Percentiles rank a stretch among this genome's conserved stretches.
Evolutionary conservation across 305 asterid genomes (phyloP).

Genomic region (Fraxinus platypoda): DNA sequence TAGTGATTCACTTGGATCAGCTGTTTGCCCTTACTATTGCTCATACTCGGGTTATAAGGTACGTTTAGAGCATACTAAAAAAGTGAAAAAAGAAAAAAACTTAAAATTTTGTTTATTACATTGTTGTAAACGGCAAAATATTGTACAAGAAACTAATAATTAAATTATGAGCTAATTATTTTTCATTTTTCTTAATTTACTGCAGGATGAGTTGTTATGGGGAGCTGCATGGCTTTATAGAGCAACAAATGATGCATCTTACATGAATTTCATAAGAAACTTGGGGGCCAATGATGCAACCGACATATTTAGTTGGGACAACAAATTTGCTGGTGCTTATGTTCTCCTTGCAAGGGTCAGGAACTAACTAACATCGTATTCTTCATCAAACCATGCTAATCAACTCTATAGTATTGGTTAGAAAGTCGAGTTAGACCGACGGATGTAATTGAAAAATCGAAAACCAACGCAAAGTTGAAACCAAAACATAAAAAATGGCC

Average conservation of each 20-base stretch:
- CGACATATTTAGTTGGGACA: slow-evolving; percentile 87
- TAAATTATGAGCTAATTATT: background rate
- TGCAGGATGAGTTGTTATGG: slow-evolving; percentile 84
- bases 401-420: too few species aligned
- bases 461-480: background rate
- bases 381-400: background rate
- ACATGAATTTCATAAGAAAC: slow-evolving; percentile 44
- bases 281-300: slow-evolving; percentile 58
- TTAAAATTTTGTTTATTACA: too few species aligned
- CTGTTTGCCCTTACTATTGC: slow-evolving; percentile 86
- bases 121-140: background rate
- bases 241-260: slow-evolving; percentile 66
- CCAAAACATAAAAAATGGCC: too few species aligned
- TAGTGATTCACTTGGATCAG: slow-evolving; percentile 71
- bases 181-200: background rate
- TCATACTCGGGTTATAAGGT: slow-evolving; percentile 79
- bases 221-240: slow-evolving; percentile 84
- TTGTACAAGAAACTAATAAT: background rate
- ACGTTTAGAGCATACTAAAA: background rate
- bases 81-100: too few species aligned
- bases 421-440: background rate
- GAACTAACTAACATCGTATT: background rate
- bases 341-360: slow-evolving; percentile 76
- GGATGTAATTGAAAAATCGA: background rate
- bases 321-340: slow-evolving; percentile 86